phyloP scores from a whole-genome alignment of 345 rosid genomes.

The Arabidopsis thaliana region TAIR10.1 NC_003070.9:1254501-1255000 shows the following conservation, averaged over 20 bases:
- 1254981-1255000: conserved; percentile 64
- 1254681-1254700: conserved; percentile 61
- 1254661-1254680: conserved; percentile 67
- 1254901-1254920: conserved; percentile 71
- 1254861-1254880: conserved; percentile 83
- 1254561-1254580: conserved; percentile 90
- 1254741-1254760: conserved; percentile 74
- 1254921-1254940: conserved; percentile 57
- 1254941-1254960: conserved; percentile 72
- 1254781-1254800: conserved; percentile 1
- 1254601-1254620: conserved; percentile 55
- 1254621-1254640: conserved; percentile 73
- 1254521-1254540: conserved; percentile 45
- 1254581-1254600: conserved; percentile 66
- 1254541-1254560: conserved; percentile 69
- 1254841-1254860: conserved; percentile 48
- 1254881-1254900: conserved; percentile 70
- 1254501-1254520: conserved; percentile 7
- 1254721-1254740: conserved; percentile 76
- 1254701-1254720: conserved; percentile 69
- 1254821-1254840: conserved; percentile 49
- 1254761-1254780: neutral
- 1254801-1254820: conserved; percentile 56
- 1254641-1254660: conserved; percentile 78
- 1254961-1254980: conserved; percentile 66